Conservation (phyloP, 495 filamentous ascomycete species). For the Acidiella bohemica region DNA sequence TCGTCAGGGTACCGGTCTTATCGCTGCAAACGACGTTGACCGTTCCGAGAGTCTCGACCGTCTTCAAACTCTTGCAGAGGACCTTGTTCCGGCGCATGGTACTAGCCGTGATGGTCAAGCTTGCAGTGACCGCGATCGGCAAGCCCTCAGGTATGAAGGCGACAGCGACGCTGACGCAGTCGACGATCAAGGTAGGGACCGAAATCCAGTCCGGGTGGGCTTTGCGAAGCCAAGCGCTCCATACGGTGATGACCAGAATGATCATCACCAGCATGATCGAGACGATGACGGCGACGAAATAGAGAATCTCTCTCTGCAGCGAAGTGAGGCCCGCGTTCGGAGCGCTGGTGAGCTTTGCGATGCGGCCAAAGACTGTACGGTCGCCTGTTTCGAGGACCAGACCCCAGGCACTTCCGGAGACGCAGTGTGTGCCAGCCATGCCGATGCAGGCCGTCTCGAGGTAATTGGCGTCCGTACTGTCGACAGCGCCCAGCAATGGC, state of each 20-base stretch:
- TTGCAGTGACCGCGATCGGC: conserved; percentile 51
- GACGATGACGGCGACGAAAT: conserved; percentile 52
- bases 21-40: conserved; percentile 57
- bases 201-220: conserved; percentile 47
- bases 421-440: conserved; percentile 57
- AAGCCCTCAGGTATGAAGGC: conserved; percentile 66
- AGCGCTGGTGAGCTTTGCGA: conserved; percentile 52
- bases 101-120: conserved; percentile 57
- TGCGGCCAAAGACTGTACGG: conserved; percentile 51
- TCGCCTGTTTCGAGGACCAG: conserved; percentile 49
- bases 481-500: conserved; percentile 44
- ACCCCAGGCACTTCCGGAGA: conserved; percentile 50
- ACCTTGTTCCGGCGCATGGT: conserved; percentile 51
- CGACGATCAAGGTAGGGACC: conserved; percentile 47
- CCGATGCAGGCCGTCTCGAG: conserved; percentile 61
- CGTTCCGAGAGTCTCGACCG: conserved; percentile 55
- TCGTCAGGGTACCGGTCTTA: conserved; percentile 56
- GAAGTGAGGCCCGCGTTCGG: conserved; percentile 47
- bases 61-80: conserved; percentile 52
- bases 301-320: conserved; percentile 54
- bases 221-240: conserved; percentile 43
- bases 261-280: conserved; percentile 57
- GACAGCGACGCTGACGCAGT: conserved; percentile 51
- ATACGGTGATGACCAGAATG: conserved; percentile 49
- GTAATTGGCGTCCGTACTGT: conserved; percentile 54